Conservation (phyloP, 805 yeast species). For the Huiozyma sinensis region DNA sequence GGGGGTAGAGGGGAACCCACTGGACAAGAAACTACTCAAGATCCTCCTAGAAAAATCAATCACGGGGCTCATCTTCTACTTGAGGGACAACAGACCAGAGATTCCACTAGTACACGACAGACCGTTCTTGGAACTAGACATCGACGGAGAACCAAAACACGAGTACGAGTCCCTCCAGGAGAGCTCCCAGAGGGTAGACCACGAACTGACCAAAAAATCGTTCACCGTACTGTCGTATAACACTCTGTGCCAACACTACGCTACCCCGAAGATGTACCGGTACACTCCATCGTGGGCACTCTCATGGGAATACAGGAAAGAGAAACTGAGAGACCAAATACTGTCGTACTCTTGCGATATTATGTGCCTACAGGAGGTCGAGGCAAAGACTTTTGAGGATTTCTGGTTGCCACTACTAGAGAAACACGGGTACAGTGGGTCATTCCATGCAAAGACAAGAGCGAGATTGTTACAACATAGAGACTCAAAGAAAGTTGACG, state of each 20-base stretch:
- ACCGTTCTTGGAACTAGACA: conserved; percentile 70
- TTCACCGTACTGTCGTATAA: conserved; percentile 83
- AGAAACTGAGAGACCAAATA: conserved; percentile 64
- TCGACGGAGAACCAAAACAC: conserved; percentile 52
- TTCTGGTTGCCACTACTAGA: conserved; percentile 72
- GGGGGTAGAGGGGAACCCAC: conserved; percentile 89
- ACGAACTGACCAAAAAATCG: conserved; percentile 25
- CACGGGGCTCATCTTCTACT: conserved; percentile 63
- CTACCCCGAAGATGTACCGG: conserved; percentile 82
- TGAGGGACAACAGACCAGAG: conserved; percentile 75
- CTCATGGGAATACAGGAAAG: conserved; percentile 83
- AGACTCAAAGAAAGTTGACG: conserved; percentile 88
- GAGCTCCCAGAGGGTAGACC: conserved; percentile 15
- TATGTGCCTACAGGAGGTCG: conserved; percentile 92
- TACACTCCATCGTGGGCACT: conserved; percentile 97
- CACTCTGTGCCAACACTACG: conserved; percentile 91
- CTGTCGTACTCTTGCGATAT: conserved; percentile 58
- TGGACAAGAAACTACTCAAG: conserved; percentile 53
- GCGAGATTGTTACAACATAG: conserved; percentile 77
- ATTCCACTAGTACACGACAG: conserved; percentile 60
- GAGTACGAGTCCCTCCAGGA: conserved; percentile 24
- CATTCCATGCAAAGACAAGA: conserved; percentile 80
- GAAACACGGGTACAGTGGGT: conserved; percentile 66
- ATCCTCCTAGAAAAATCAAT: conserved; percentile 76
- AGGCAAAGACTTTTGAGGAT: conserved; percentile 73